Percentiles rank a stretch among this genome's conserved stretches.
phyloP scores from a whole-genome alignment of 768 basidiomycete species.

The Boletellus ananas region DNA sequence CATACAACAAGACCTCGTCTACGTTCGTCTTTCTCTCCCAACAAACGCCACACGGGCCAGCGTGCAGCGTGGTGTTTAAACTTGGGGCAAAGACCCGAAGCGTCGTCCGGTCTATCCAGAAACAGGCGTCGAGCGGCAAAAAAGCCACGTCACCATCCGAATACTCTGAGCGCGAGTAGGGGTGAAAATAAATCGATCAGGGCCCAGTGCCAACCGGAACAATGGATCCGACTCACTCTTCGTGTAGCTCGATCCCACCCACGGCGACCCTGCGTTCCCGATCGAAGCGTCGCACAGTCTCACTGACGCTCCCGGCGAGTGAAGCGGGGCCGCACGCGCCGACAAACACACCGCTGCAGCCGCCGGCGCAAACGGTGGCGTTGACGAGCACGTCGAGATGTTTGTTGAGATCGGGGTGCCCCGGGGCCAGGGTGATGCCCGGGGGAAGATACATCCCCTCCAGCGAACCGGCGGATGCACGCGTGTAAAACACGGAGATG shows the following conservation, averaged over 20 bases:
- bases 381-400: constrained; percentile 44
- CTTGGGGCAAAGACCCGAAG: too few relatives aligned
- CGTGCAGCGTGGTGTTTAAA: neutral
- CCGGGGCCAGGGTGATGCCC: constrained; percentile 43
- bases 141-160: neutral
- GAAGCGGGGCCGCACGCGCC: constrained; percentile 40
- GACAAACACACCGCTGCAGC: constrained; percentile 36
- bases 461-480: constrained; percentile 29
- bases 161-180: neutral
- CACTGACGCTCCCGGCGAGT: constrained; percentile 31
- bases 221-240: constrained; percentile 32
- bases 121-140: neutral
- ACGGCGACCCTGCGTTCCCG: constrained; percentile 23
- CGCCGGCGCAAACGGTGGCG: constrained; percentile 36
- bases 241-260: constrained; percentile 39
- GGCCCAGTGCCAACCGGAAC: neutral
- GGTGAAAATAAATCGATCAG: neutral
- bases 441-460: constrained; percentile 33
- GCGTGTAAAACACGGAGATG: constrained; percentile 57
- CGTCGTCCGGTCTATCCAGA: too few relatives aligned
- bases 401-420: constrained; percentile 49
- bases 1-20: neutral
- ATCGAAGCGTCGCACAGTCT: constrained; percentile 33
- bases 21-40: neutral
- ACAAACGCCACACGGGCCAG: neutral